Base-by-base conservation (phyloP, 495 filamentous ascomycete species). In the Podospora didyma region DNA sequence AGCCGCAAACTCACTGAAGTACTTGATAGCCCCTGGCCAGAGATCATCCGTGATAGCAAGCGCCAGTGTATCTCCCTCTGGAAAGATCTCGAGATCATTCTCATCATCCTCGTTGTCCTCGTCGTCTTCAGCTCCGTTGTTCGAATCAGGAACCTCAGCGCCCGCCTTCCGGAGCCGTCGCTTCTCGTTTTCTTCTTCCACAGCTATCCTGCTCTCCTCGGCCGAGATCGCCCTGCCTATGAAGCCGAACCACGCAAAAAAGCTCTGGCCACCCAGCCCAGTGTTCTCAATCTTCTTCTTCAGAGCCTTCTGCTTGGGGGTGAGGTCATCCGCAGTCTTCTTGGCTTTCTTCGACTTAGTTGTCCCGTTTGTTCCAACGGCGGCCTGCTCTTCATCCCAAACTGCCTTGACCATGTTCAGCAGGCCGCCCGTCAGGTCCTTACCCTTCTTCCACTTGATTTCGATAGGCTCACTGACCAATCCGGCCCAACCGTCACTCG, bases 231-330 rank as follows among this genome's bases (percentile, higher is more conserved):
- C 75, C 47, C 78, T 70, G 22, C 88, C 84, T 34, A 82, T 79
- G 76, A 81, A 96, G 41, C 85, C 88, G 67, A 97, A 96, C 83
- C 84, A 92, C 39, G 84, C 80, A 69, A 96, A 97, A 77, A 97
- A 96, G 74, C 85, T 90, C 14, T 79, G 65, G 1, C 80, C 81
- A 16, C 81, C 79, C 41, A 85, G 78, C 31, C 80, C 79, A 45
- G 72, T 79, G 10, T 69, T 63, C 35, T 82, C 82, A 54, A 90
- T 78, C 64, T 79, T 72, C 49, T 75, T 71, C 68, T 75, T 75
- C 52, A 84, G 61, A 2, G 72, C 65, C 60, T 75, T 76, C 53
- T 83, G 78, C 53, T 82, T 80, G 28, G 79, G 69, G 11, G 69
- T 73, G 37, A 70, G 50, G 16, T 53, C 65, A 19, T 72, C 9